Base-by-base conservation (phyloP, 139 green algal species). In the Picochlorum sp. region DNA sequence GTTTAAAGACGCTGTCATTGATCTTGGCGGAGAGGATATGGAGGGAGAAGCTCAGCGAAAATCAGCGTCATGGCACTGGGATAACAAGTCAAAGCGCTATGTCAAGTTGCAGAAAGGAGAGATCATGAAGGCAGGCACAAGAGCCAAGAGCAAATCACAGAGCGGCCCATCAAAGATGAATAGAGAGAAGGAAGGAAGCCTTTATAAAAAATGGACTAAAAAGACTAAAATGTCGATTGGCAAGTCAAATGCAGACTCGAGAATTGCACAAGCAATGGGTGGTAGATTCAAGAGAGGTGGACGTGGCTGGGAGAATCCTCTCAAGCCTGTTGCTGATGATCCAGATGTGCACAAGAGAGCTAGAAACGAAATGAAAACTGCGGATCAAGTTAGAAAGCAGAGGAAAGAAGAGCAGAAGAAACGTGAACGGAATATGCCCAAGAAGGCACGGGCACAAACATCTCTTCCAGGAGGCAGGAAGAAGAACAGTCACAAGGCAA, bases 11-110 rank as follows among this genome's bases (percentile, higher is more conserved):
- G 81, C 81, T 18, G 85, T 94, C 54, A 59, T 95, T 71, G 87
- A 95, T 69, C 44, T 95, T 16, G 81, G 70, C 3, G 86, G 68
- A 4, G 88, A 95, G 67, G 88, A 95, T 34, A 51, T 47, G 73
- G 57, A 67, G 73, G 24, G 10, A 20, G 41, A 20, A 23, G 59
- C 28, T 54, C 7, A 49, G 41, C 21, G 13, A n/a, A 26, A 38
- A 37, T 65, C 31, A 11, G 67, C 79, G 44, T 58, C 66, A n/a
- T 88, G 64, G 66, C 78, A 91, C 47, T 95, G 86, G 87, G 87
- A 95, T 81, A 90, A 87, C 66, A 69, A 75, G 14, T 68, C 79
- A 50, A 78, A 80, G 66, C 74, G 75, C 51, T 92, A 92, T 45
- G 82, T 95, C 16, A 79, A 86, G 71, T 71, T 90, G 50, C 67